Evolutionary conservation across 163 green algal genomes (phyloP).

Genomic region (Coccomyxa subellipsoidea): DNA sequence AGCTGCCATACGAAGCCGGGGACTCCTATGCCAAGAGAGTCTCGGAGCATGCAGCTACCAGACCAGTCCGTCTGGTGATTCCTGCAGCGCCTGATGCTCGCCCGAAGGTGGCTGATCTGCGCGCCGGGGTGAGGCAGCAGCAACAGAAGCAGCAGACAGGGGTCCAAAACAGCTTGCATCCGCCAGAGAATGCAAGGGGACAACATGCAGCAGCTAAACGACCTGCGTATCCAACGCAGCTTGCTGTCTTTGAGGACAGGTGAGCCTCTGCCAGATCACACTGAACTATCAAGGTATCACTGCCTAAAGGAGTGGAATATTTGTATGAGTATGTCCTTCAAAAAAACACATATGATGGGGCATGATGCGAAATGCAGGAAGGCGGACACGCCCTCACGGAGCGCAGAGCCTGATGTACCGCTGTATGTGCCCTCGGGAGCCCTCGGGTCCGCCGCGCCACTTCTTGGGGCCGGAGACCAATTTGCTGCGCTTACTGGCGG

Average conservation of each 20-base stretch:
- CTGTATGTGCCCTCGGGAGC: neutral
- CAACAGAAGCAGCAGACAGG: neutral
- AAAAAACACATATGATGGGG: too few relatives aligned
- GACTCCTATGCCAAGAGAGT: neutral
- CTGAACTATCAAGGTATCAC: too few relatives aligned
- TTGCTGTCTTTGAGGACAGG: neutral
- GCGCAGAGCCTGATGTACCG: neutral
- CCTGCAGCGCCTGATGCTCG: neutral
- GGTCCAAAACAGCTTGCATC: neutral
- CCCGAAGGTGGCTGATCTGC: neutral
- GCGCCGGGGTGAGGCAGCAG: neutral
- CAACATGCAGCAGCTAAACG: neutral
- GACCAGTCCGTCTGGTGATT: neutral
- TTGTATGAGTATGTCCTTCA: too few relatives aligned
- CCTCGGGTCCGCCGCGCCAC: neutral
- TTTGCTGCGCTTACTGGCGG: neutral
- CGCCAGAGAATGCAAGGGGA: neutral
- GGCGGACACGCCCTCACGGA: neutral
- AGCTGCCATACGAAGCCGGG: neutral
- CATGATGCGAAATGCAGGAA: too few relatives aligned
- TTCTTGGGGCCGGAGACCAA: neutral
- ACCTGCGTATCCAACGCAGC: neutral
- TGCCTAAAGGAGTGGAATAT: too few relatives aligned
- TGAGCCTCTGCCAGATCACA: too few relatives aligned
- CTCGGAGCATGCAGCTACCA: neutral